Evolutionary conservation across 1,139 yeast species (phyloP).

Genomic region (Arxiozyma heterogenica): DNA sequence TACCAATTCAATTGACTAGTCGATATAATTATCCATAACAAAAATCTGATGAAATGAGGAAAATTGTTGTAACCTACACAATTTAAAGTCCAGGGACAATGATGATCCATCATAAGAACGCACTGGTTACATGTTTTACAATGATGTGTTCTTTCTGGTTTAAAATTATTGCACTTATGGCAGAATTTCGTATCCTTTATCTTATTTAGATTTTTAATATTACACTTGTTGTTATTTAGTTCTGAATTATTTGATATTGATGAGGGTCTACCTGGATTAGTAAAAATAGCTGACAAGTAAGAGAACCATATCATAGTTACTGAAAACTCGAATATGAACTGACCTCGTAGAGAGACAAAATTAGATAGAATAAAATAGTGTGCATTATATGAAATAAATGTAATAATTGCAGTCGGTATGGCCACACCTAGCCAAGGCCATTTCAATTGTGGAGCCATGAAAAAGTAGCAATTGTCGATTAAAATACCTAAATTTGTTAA

Average conservation of each 20-base stretch:
- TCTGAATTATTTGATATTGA: slow-evolving; percentile 24
- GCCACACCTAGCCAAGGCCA: slow-evolving; percentile 54
- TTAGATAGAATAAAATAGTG: slow-evolving; percentile 49
- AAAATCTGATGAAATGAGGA: slow-evolving; percentile 76
- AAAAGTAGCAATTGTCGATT: background rate
- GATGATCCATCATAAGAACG: slow-evolving; percentile 77
- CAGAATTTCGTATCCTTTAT: slow-evolving; percentile 48
- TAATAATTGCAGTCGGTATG: slow-evolving; percentile 61
- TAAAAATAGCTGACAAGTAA: slow-evolving; percentile 49
- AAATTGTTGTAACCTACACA: slow-evolving; percentile 74
- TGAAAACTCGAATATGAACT: slow-evolving; percentile 41
- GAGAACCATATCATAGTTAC: slow-evolving; percentile 62
- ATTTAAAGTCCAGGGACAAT: slow-evolving; percentile 80
- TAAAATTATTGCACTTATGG: slow-evolving; percentile 51
- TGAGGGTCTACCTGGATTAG: slow-evolving; percentile 54
- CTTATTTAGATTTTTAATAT: slow-evolving; percentile 8
- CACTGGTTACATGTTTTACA: slow-evolving; percentile 57
- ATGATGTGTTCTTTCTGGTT: slow-evolving; percentile 76
- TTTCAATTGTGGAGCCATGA: slow-evolving; percentile 36
- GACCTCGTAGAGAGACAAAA: slow-evolving; percentile 35
- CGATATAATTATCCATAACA: slow-evolving; percentile 55
- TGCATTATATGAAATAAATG: slow-evolving; percentile 54
- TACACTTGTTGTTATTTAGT: slow-evolving; percentile 19
- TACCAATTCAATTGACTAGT: slow-evolving; percentile 43
- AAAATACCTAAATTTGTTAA: no score